Conservation (phyloP, 1,139 yeast species). For the Meyerozyma guilliermondii region DNA sequence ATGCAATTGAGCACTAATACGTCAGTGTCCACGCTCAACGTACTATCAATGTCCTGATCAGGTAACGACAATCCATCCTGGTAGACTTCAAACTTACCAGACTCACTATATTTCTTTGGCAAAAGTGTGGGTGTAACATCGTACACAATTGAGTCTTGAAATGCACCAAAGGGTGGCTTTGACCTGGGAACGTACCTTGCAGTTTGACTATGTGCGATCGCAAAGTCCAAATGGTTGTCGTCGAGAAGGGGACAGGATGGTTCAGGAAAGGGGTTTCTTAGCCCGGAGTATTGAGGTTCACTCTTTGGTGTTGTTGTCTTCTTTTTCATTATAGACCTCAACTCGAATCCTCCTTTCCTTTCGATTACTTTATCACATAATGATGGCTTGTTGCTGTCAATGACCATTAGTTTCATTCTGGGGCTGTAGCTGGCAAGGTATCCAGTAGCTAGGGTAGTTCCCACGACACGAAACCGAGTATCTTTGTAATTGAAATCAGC, state of each 20-base stretch:
- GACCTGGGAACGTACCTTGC: constrained; percentile 24
- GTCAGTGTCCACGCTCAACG: constrained; percentile 30
- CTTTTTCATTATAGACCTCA: constrained; percentile 21
- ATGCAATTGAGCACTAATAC: constrained; percentile 27
- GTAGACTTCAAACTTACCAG: constrained; percentile 32
- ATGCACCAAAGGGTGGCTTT: constrained; percentile 39
- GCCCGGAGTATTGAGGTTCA: constrained; percentile 5
- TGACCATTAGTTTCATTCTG: constrained; percentile 26
- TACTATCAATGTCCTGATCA: constrained; percentile 17
- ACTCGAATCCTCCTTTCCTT: constrained; percentile 23
- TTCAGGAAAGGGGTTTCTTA: constrained; percentile 27
- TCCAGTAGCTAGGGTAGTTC: constrained; percentile 30
- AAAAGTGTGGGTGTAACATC: constrained; percentile 14
- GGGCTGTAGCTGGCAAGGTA: constrained; percentile 30
- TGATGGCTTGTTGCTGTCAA: constrained; percentile 33
- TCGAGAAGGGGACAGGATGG: constrained; percentile 17
- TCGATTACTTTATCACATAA: constrained; percentile 33
- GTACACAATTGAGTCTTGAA: constrained; percentile 25
- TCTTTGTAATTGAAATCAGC: constrained; percentile 34
- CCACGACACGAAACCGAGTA: constrained; percentile 37
- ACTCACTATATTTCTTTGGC: constrained; percentile 33
- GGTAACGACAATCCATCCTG: constrained; percentile 17
- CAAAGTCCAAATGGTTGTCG: constrained; percentile 6
- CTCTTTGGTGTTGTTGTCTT: background rate
- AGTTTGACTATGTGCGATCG: constrained; percentile 5